These are phyloP conservation scores for Artemisia tridentata DNA, from an alignment of 129 eudicot genomes.

Conservation along the genomic window DNA sequence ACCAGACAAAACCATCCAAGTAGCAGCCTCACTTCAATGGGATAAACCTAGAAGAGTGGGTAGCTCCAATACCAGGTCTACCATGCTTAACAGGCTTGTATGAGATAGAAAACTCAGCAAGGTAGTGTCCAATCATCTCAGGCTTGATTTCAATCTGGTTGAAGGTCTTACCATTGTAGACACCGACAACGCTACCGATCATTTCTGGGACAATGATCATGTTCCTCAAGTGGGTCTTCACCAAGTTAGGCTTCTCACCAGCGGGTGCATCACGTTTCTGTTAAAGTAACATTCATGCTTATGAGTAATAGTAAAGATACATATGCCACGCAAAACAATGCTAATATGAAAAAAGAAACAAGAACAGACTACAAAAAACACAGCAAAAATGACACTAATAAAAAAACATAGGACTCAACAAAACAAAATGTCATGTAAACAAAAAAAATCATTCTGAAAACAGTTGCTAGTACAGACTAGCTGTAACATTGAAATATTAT, in stretches of 20 bases:
- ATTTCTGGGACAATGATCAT: constrained; percentile 97
- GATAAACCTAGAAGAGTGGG: constrained; percentile 97
- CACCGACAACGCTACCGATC: constrained; percentile 92
- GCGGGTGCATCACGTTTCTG: constrained; percentile 97
- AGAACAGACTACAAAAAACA: neutral
- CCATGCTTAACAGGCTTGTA: constrained; percentile 99
- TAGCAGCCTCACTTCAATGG: constrained; percentile 67
- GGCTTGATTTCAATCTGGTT: constrained; percentile 97
- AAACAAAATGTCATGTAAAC: neutral
- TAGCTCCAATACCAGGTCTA: constrained; percentile 99
- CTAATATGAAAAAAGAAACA: neutral
- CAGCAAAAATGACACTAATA: neutral
- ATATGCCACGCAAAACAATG: neutral
- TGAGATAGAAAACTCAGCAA: constrained; percentile 87
- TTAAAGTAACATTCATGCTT: neutral
- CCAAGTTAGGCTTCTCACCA: constrained; percentile 92
- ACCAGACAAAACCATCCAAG: neutral
- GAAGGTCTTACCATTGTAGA: constrained; percentile 93
- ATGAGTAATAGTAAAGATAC: neutral
- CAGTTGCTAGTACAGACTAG: too few species aligned
- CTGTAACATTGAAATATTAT: too few species aligned
- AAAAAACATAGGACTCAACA: neutral
- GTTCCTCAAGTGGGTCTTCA: constrained; percentile 81
- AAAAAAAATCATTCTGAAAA: too few species aligned
- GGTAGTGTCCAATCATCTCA: constrained; percentile 90